phyloP scores from a whole-genome alignment of 1,284 basidiomycete genomes.

The Exobasidium rhododendri region DNA sequence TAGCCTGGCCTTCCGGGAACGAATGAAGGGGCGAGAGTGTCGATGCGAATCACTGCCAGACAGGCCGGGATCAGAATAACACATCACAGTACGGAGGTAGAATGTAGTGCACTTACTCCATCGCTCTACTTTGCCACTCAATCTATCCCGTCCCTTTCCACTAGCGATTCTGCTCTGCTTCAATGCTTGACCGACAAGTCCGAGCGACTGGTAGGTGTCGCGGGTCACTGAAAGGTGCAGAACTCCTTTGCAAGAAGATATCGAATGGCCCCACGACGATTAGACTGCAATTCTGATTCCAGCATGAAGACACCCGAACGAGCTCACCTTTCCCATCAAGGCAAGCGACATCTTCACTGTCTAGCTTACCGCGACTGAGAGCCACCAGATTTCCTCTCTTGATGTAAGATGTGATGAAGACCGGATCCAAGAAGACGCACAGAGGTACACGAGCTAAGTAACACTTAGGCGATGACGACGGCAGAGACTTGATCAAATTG shows the following conservation, averaged over 20 bases:
- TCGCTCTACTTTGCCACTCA: conserved; percentile 35
- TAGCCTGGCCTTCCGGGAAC: conserved; percentile 47
- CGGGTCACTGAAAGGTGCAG: conserved; percentile 37
- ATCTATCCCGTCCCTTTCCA: conserved; percentile 46
- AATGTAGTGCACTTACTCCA: conserved; percentile 21
- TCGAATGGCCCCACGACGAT: too few relatives aligned
- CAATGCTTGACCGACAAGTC: conserved; percentile 42
- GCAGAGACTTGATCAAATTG: neutral
- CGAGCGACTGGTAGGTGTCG: conserved; percentile 51
- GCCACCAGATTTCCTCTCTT: conserved; percentile 28
- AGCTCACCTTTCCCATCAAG: conserved; percentile 48
- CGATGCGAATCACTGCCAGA: conserved; percentile 28
- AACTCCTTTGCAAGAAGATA: neutral
- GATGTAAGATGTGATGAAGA: conserved; percentile 44
- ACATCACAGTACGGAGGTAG: neutral
- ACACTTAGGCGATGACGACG: neutral
- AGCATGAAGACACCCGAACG: too few relatives aligned
- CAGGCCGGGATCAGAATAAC: neutral
- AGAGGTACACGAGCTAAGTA: conserved; percentile 21
- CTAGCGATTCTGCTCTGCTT: conserved; percentile 38
- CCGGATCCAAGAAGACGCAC: conserved; percentile 41
- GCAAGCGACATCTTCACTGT: conserved; percentile 40
- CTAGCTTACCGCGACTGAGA: conserved; percentile 28
- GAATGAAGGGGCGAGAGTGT: conserved; percentile 39
- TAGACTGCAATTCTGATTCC: too few relatives aligned